Evolutionary conservation across 768 basidiomycete genomes (phyloP).

Genomic region (Hygrophorus russula): DNA sequence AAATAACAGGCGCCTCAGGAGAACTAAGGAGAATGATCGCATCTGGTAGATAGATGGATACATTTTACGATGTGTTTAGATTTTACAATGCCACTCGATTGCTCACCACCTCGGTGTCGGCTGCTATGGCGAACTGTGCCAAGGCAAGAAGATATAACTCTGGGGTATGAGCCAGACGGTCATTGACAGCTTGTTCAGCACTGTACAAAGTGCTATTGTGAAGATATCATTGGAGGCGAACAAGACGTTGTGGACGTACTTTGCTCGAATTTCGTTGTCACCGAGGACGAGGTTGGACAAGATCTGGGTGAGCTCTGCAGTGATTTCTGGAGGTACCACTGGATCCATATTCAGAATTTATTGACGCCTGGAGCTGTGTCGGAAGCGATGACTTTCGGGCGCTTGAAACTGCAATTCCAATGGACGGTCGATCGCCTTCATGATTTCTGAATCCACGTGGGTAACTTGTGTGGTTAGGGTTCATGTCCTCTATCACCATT

Average conservation of each 20-base stretch:
- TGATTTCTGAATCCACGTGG: neutral
- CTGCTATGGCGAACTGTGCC: constrained; percentile 65
- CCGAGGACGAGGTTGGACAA: constrained; percentile 77
- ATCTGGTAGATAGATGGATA: constrained; percentile 34
- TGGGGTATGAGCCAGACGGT: constrained; percentile 65
- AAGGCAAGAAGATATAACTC: constrained; percentile 73
- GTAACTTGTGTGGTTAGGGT: neutral
- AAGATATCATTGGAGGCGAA: neutral
- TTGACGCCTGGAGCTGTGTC: neutral
- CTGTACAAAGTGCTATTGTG: constrained; percentile 17
- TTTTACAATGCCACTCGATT: neutral
- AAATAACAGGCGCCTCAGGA: constrained; percentile 71
- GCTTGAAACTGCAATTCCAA: no score
- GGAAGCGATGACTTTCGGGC: neutral
- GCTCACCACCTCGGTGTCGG: constrained; percentile 73
- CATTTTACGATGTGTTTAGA: neutral
- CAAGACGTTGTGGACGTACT: constrained; percentile 25
- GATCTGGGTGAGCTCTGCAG: constrained; percentile 69
- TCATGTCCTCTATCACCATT: no score
- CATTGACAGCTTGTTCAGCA: constrained; percentile 76
- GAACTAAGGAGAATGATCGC: constrained; percentile 76
- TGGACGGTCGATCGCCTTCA: neutral
- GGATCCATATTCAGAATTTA: constrained; percentile 24
- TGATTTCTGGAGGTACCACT: constrained; percentile 58
- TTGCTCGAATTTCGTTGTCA: constrained; percentile 72